These are phyloP conservation scores for Mycena belliarum DNA, from an alignment of 768 basidiomycete genomes.

Conservation along the genomic window DNA sequence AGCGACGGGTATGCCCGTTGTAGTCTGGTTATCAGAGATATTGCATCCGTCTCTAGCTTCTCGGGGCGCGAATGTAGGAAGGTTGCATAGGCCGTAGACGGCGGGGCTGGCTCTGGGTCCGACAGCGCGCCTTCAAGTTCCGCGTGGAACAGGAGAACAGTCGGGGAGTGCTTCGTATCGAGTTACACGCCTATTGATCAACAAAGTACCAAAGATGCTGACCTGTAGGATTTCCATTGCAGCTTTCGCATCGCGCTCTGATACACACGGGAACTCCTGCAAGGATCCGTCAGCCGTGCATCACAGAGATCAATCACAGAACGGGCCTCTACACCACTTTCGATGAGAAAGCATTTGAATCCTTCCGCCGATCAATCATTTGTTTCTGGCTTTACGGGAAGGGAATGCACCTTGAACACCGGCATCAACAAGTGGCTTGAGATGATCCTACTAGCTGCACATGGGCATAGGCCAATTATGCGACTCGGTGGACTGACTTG, in stretches of 20 bases:
- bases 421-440: slow-evolving; percentile 70
- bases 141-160: slow-evolving; percentile 89
- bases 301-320: neutral
- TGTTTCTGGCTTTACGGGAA: slow-evolving; percentile 38
- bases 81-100: slow-evolving; percentile 63
- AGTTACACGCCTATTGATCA: slow-evolving; percentile 3
- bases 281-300: neutral
- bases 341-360: slow-evolving; percentile 83
- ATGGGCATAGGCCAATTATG: neutral
- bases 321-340: slow-evolving; percentile 89
- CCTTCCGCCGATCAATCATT: neutral
- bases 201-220: slow-evolving; percentile 15
- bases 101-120: slow-evolving; percentile 16
- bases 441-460: slow-evolving; percentile 50
- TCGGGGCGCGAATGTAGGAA: slow-evolving; percentile 87
- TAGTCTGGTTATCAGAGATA: slow-evolving; percentile 70
- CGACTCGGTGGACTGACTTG: slow-evolving; percentile 47
- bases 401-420: slow-evolving; percentile 97
- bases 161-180: slow-evolving; percentile 56
- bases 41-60: slow-evolving; percentile 77
- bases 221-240: slow-evolving; percentile 83
- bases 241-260: slow-evolving; percentile 60
- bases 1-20: slow-evolving; percentile 64
- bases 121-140: slow-evolving; percentile 57
- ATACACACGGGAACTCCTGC: slow-evolving; percentile 92